A percentile compares a stretch with the other conserved stretches of the same genome.
phyloP scores from a whole-genome alignment of 2,329 filamentous ascomycete species.

The Cyphellophora europaea region DNA sequence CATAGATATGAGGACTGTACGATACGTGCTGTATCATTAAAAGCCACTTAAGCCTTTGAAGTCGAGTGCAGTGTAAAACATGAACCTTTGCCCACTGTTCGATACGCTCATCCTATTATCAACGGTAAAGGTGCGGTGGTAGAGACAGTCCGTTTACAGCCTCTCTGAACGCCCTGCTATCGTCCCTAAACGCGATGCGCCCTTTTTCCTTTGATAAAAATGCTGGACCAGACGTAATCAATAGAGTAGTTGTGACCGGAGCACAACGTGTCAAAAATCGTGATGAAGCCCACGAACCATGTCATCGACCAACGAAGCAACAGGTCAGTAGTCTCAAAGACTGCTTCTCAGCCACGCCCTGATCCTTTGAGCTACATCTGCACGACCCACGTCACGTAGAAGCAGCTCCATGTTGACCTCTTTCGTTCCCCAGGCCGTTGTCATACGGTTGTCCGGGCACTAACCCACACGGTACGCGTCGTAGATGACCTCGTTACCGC shows the following conservation, averaged over 20 bases:
- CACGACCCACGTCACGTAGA: not conserved
- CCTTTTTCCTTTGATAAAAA: not conserved
- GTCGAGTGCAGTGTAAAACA: not conserved
- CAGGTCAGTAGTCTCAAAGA: not conserved
- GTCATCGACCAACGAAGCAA: not conserved
- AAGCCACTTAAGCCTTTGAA: not conserved
- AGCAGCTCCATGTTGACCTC: no score
- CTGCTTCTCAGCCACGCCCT: not conserved
- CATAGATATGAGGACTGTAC: not conserved
- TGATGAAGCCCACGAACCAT: no score
- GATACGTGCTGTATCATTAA: not conserved
- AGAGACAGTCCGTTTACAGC: not conserved
- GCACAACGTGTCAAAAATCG: not conserved
- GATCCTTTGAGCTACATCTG: not conserved
- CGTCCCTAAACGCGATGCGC: not conserved
- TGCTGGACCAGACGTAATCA: not conserved
- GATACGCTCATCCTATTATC: no score
- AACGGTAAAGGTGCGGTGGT: no score
- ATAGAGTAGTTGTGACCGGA: not conserved
- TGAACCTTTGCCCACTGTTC: not conserved
- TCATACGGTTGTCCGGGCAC: no score
- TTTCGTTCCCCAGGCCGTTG: no score
- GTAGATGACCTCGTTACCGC: conserved; percentile 30
- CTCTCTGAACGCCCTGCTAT: not conserved
- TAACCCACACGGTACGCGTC: conserved; percentile 18